A percentile compares a stretch with the other conserved stretches of the same genome.
Conservation (phyloP, 106 monocot genomes). For the Dendrobium officinale region DNA sequence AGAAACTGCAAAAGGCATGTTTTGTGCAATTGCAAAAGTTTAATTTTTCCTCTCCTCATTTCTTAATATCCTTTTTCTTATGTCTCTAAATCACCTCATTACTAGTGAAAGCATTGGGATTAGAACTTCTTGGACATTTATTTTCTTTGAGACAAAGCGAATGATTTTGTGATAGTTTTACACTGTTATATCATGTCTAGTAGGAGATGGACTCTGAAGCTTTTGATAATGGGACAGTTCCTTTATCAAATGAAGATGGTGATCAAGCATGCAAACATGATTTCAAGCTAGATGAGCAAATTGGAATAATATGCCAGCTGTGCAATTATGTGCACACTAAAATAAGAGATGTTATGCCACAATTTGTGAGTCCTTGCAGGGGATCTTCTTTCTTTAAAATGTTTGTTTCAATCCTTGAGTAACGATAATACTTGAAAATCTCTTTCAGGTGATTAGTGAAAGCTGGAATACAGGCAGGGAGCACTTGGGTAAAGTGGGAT, state of each 20-base stretch:
- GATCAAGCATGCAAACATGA: slow-evolving; percentile 49
- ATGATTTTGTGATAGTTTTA: slow-evolving; percentile 5
- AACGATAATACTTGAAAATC: neutral
- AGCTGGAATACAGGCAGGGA: slow-evolving; percentile 12
- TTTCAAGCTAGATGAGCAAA: slow-evolving; percentile 45
- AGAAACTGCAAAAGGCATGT: neutral
- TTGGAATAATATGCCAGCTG: slow-evolving; percentile 46
- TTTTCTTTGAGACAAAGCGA: neutral
- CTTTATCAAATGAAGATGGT: slow-evolving; percentile 12
- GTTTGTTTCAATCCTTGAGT: neutral
- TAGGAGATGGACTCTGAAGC: slow-evolving; percentile 20
- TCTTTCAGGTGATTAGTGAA: slow-evolving; percentile 24
- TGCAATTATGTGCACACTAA: slow-evolving; percentile 54
- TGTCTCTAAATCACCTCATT: no score
- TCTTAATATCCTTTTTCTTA: no score
- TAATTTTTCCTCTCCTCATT: no score
- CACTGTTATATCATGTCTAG: slow-evolving; percentile 14
- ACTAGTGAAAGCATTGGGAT: no score
- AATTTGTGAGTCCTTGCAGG: slow-evolving; percentile 42
- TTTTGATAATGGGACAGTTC: neutral
- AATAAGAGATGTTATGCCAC: slow-evolving; percentile 49
- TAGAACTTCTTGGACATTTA: neutral
- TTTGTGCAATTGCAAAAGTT: neutral
- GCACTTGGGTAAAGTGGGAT: neutral
- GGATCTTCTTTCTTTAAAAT: slow-evolving; percentile 5